Evolutionary conservation across 306 rosid species (phyloP).

Genomic region (Bauhinia variegata): DNA sequence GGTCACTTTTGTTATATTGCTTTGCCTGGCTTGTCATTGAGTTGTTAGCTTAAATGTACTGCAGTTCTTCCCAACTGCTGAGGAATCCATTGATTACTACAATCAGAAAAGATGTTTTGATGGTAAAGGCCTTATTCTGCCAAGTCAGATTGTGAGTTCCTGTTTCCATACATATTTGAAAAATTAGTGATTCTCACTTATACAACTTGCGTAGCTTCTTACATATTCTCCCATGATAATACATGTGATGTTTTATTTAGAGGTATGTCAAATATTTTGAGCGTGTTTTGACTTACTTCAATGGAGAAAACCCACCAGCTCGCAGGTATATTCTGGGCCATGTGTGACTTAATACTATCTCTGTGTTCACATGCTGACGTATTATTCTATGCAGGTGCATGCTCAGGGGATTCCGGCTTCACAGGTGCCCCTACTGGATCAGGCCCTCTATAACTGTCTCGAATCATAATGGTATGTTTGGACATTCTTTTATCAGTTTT

Average conservation of each 20-base stretch:
- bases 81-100: constrained; percentile 97
- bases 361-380: constrained; percentile 33
- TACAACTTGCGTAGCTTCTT: constrained; percentile 13
- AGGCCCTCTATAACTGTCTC: constrained; percentile 94
- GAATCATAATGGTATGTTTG: constrained; percentile 80
- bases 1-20: constrained; percentile 4
- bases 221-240: constrained; percentile 10
- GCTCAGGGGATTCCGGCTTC: constrained; percentile 98
- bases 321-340: constrained; percentile 68
- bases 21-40: constrained; percentile 22
- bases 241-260: constrained; percentile 44
- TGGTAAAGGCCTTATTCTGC: constrained; percentile 91
- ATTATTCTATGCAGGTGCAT: constrained; percentile 68
- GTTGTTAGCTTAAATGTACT: constrained; percentile 30
- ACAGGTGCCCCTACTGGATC: constrained; percentile 98
- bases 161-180: constrained; percentile 31
- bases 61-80: constrained; percentile 98
- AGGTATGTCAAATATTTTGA: constrained; percentile 97
- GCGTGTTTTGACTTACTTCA: constrained; percentile 83
- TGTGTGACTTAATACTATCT: constrained; percentile 17
- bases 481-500: constrained; percentile 37
- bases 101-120: constrained; percentile 95
- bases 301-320: constrained; percentile 83
- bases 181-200: constrained; percentile 24
- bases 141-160: constrained; percentile 96